These are phyloP conservation scores for Plantago major DNA, from an alignment of 257 asterid genomes.

Conservation along the genomic window DNA sequence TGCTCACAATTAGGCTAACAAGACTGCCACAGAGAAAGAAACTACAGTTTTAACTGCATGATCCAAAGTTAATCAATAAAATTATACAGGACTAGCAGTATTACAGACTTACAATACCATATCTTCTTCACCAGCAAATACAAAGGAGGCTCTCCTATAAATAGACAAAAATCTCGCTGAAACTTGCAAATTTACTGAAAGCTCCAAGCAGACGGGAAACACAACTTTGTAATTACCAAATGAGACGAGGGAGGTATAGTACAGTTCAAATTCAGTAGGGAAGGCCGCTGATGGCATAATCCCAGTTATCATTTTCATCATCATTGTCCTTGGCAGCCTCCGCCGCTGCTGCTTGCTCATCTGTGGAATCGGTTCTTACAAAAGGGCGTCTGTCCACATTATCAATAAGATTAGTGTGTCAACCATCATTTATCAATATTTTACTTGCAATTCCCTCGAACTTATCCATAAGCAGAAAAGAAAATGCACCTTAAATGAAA, in stretches of 20 bases:
- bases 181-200: constrained; percentile 14
- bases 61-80: background rate
- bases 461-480: background rate
- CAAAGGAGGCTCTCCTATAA: background rate
- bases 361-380: constrained; percentile 29
- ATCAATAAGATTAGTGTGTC: constrained; percentile 3
- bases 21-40: too few relatives aligned
- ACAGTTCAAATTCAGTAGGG: constrained; percentile 32
- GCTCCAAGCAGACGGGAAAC: constrained; percentile 12
- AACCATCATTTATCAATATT: background rate
- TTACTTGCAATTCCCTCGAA: background rate
- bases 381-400: constrained; percentile 38
- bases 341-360: constrained; percentile 33
- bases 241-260: too few relatives aligned
- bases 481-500: background rate
- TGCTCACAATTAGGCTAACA: too few relatives aligned
- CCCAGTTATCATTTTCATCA: constrained; percentile 69
- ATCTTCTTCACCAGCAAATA: constrained; percentile 3
- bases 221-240: background rate
- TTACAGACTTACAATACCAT: background rate
- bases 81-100: background rate
- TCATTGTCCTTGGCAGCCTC: constrained; percentile 29
- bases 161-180: constrained; percentile 7
- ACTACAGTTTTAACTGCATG: background rate
- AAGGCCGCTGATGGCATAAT: constrained; percentile 48